phyloP scores from a whole-genome alignment of 2,329 filamentous ascomycete genomes.

The Aspergillus sp. region DNA sequence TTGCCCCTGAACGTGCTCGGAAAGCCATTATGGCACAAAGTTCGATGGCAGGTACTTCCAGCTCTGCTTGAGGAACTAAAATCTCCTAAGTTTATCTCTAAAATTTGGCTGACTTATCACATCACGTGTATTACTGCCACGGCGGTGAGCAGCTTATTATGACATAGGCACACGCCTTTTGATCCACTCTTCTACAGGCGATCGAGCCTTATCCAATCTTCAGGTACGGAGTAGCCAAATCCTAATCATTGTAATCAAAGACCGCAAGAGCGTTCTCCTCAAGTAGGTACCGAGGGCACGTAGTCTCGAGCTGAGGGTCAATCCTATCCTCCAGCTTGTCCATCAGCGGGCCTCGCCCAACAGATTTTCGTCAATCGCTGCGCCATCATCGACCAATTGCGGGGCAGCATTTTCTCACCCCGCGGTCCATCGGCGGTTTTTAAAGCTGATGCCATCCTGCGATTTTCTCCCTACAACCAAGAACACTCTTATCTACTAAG shows the following conservation, averaged over 20 bases:
- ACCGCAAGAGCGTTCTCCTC: neutral
- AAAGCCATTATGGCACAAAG: conserved; percentile 32
- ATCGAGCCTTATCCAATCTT: neutral
- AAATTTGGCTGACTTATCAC: conserved; percentile 7
- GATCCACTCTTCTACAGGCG: too few relatives aligned
- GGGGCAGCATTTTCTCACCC: conserved; percentile 24
- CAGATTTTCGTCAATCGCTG: neutral
- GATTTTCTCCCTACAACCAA: neutral
- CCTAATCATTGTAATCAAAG: neutral
- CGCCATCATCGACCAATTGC: conserved; percentile 32
- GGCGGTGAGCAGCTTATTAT: neutral
- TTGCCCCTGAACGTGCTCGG: conserved; percentile 29
- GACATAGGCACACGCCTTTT: neutral
- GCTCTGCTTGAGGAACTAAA: neutral
- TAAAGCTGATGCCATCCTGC: conserved; percentile 6
- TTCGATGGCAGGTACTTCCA: neutral
- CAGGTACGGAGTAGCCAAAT: neutral
- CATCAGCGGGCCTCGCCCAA: neutral
- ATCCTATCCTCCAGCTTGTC: neutral
- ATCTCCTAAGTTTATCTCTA: conserved; percentile 3
- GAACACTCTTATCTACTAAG: neutral
- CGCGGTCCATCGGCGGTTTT: conserved; percentile 10
- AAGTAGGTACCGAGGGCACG: neutral
- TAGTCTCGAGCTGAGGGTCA: neutral
- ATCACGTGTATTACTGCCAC: conserved; percentile 1